These are phyloP conservation scores for Mycosphaerella sp. DNA, from an alignment of 2,329 filamentous ascomycete species.

Conservation along the genomic window DNA sequence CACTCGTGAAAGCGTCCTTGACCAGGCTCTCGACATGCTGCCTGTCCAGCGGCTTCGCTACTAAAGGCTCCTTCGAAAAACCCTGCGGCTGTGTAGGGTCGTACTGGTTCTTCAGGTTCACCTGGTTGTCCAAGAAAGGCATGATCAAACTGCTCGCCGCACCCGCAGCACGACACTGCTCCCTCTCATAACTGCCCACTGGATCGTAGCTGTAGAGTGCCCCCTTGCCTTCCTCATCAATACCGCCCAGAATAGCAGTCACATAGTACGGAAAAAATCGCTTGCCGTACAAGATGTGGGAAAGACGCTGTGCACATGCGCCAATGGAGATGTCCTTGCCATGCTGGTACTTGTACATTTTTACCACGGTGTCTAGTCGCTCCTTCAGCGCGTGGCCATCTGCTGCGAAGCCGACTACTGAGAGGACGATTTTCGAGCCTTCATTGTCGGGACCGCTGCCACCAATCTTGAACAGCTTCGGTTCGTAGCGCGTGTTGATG, in stretches of 20 bases:
- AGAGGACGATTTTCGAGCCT: slow-evolving; percentile 80
- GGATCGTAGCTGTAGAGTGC: slow-evolving; percentile 97
- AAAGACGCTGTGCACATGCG: slow-evolving; percentile 89
- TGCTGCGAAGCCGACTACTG: slow-evolving; percentile 91
- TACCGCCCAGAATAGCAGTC: slow-evolving; percentile 82
- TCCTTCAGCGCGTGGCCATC: slow-evolving; percentile 93
- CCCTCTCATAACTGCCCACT: slow-evolving; percentile 93
- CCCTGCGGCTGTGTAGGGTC: slow-evolving; percentile 78
- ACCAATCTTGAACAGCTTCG: slow-evolving; percentile 96
- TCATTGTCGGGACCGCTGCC: slow-evolving; percentile 80
- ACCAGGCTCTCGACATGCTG: slow-evolving; percentile 78
- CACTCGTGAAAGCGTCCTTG: slow-evolving; percentile 95
- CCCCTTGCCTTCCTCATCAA: slow-evolving; percentile 91
- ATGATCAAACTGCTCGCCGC: slow-evolving; percentile 85
- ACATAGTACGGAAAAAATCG: slow-evolving; percentile 99
- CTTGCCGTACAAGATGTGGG: slow-evolving; percentile 93
- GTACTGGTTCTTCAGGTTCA: slow-evolving; percentile 99
- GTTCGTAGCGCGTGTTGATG: slow-evolving; percentile 94
- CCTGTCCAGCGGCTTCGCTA: slow-evolving; percentile 61
- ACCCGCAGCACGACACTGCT: slow-evolving; percentile 90
- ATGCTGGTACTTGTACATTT: slow-evolving; percentile 98
- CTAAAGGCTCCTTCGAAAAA: slow-evolving; percentile 68
- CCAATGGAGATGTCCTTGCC: slow-evolving; percentile 93
- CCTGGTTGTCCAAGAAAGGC: slow-evolving; percentile 98
- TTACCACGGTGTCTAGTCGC: slow-evolving; percentile 87